These are phyloP conservation scores for Phytophthora hibernalis DNA, from an alignment of 352 stramenopile genomes.

Conservation along the genomic window DNA sequence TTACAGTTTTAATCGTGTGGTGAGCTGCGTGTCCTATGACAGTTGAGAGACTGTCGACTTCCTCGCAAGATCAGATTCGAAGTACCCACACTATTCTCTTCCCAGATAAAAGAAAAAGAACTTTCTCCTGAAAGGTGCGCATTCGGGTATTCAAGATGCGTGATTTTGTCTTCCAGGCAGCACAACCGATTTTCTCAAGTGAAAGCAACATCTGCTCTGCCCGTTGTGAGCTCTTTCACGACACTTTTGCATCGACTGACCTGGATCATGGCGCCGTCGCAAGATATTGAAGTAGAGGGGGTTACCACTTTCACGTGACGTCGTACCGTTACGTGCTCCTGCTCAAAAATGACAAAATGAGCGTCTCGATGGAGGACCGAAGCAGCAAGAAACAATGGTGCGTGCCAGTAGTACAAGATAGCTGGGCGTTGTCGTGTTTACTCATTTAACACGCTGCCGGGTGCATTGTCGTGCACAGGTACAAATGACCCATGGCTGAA, in stretches of 20 bases:
- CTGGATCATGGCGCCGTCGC: not conserved
- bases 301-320: constrained; percentile 10
- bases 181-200: not conserved
- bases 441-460: not conserved
- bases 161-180: no score
- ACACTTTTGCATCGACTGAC: not conserved
- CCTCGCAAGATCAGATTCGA: no score
- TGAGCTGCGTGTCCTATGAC: not conserved
- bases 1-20: not conserved
- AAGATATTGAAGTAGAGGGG: constrained; percentile 5
- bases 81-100: no score
- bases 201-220: not conserved
- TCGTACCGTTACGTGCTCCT: constrained; percentile 19
- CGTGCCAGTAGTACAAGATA: not conserved
- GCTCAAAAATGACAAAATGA: constrained; percentile 23
- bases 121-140: no score
- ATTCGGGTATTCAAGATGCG: no score
- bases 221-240: not conserved
- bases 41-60: no score
- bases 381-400: constrained; percentile 20
- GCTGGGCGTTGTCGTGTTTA: not conserved
- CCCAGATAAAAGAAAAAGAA: no score
- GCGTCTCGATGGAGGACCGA: constrained; percentile 31
- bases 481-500: not conserved
- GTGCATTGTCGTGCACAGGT: not conserved